Base-by-base conservation (phyloP, 345 rosid genomes). In the Angophora floribunda region DNA sequence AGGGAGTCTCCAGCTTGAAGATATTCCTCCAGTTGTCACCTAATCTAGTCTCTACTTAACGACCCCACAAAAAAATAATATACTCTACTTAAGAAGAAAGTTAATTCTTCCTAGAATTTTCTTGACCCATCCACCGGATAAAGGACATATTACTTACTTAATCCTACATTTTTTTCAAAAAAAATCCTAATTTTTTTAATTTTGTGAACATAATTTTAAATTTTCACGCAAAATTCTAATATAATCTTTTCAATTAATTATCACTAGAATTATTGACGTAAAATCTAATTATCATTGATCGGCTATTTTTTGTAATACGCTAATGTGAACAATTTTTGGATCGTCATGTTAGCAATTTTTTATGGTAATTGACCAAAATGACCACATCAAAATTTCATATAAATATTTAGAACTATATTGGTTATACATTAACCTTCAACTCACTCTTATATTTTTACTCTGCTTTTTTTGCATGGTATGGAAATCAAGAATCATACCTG, bases 211-310 rank as follows among this genome's bases (percentile, higher is more conserved):
- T 36, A 36, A 36, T 36, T 36, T 36, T 36, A 36, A 36, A 7
- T 21, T 55, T 21, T 4, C 11, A 4, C 26, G 12, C 41, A 55
- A 52, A 55, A 21, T 55, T 55, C 0, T 10, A 8, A 55, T 9
- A 1, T 55, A 55, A 21, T 55, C 7, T 55, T 52, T 52, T 2
- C 7, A 14, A 52, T 4, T 17, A 13, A 13, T n/a, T 63, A 5
- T n/a, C 4, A n/a, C 4, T 0, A 2, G 0, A 63, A 63, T 2
- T 14, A n/a, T 5, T 1, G 0, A n/a, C 0, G 0, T n/a, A 19
- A 13, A 16, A 5, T 32, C 2, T 1, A 0, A 0, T 32, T 17
- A 32, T 16, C 24, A 0, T 3, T 7, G 10, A 0, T 0, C 41
- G 4, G 41, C 41, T 8, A 2, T 67, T 0, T 1, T 16, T 32